Evolutionary conservation across 257 asterid genomes (phyloP), one percentile per base, ranked within the genome.

Genomic region (Solanum neorickii): DNA sequence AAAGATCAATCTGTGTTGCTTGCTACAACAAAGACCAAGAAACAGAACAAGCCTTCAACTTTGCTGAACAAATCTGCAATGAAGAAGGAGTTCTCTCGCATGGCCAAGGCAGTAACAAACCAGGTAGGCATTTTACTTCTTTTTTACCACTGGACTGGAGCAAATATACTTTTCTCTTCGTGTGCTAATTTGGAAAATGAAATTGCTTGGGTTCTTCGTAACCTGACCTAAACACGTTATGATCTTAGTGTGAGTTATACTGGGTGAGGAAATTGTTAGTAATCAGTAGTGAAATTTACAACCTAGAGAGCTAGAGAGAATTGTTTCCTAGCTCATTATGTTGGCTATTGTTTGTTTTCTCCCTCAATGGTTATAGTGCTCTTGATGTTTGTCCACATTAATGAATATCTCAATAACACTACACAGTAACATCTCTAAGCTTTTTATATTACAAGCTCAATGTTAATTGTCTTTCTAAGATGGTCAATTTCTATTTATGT

Each of bases 91-190:
- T 95, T 96, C 86, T 86, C 90, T 73, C 92, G 98, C 3, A 96
- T 96, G 99, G 97, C 98, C 80, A 96, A 96, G 93, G 98, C 98
- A 66, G 98, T 96, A 25, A 68, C 91, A 3, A 96, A 94, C 91
- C 99, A 96, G 98, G 98, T 96, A 93, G 29, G 13, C 33, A 75
- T 75, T 41, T 23, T 39, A 75, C 12, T 33, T 52, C 7, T 23
- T 73, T 41, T 75, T 14, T 41, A 41, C 33, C 56, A 41, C 33
- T 6, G 21, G 4, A 44, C 33, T 20, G 21, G 83, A 75, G 7
- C 52, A 39, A 39, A 75, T 75, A 21, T 41, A 39, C 83, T 41
- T 23, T 29, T 31, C 7, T 75, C 7, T 41, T 41, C 6, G 14
- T 23, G 10, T 20, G 47, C 76, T 31, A 9, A 29, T 31, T 31